These are phyloP conservation scores for Alternaria alternata DNA, from an alignment of 2,329 filamentous ascomycete genomes.

Conservation along the genomic window DNA sequence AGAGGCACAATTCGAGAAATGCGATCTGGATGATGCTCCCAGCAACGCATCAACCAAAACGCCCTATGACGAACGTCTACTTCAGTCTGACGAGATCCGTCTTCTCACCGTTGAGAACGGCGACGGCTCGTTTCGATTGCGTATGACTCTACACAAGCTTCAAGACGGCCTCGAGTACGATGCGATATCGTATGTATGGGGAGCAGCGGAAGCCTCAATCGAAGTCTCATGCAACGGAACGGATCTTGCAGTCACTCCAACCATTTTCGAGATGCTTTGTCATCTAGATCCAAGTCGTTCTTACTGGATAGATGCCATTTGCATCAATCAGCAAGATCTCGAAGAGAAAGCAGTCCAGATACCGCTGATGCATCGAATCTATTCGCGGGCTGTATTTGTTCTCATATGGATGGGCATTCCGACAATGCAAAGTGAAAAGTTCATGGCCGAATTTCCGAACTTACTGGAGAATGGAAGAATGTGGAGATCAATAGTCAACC, in stretches of 20 bases:
- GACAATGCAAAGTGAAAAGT: background rate
- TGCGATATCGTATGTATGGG: background rate
- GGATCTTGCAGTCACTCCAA: background rate
- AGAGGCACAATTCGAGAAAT: too few species aligned
- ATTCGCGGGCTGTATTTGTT: background rate
- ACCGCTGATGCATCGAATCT: background rate
- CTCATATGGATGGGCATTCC: background rate
- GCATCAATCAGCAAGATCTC: background rate
- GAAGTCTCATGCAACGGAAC: background rate
- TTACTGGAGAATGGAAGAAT: background rate
- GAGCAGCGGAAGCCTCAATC: background rate
- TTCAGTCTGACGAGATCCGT: background rate
- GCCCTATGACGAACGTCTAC: background rate
- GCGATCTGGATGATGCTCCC: fast-evolving
- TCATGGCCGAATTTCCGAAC: background rate
- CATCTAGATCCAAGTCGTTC: fast-evolving
- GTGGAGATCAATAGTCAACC: too few species aligned
- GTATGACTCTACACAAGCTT: background rate
- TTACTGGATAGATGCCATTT: background rate
- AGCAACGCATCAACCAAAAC: background rate
- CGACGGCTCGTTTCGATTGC: too few species aligned
- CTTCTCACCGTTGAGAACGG: too few species aligned
- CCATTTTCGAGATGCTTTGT: background rate
- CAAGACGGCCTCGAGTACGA: background rate
- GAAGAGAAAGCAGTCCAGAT: background rate